Evolutionary conservation across 495 filamentous ascomycete genomes (phyloP), one percentile per base, ranked within the genome.

Genomic region (Tetracladium setigerum): DNA sequence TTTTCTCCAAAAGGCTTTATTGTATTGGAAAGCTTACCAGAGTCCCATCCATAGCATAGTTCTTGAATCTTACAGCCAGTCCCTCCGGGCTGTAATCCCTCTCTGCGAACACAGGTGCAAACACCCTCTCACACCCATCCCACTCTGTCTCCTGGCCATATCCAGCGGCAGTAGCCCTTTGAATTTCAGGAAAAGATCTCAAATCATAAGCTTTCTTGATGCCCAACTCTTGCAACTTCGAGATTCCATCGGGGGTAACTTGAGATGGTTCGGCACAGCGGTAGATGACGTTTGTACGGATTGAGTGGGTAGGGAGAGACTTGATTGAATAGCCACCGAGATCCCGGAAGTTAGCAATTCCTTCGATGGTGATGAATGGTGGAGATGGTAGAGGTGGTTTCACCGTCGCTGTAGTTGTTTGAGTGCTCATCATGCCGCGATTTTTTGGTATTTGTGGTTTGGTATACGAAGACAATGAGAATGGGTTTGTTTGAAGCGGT

Each of bases 141-240:
- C 68, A 73, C 38, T 72, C 68, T 18, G 66, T 57, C 4, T 62
- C 52, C 22, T 46, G 48, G 1, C 54, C 58, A 40, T 63, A n/a
- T 33, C 53, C 43, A 19, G 56, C 39, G 38, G 51, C 52, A 27
- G 65, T 2, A 56, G 60, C 30, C 12, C 57, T 59, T 46, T 73
- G 63, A 16, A 74, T 64, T 51, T 83, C 74, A 18, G 62, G 51
- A 2, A 63, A 53, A 2, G 80, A 81, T 31, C 86, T 78, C 7
- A 88, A 65, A 59, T 89, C 82, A 51, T 77, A 86, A 33, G 87
- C 71, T 27, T 72, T 69, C 13, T 66, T 72, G 52, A 88, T 76
- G 5, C 73, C 70, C 9, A 87, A 62, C 5, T 18, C 50, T 58
- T 54, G 62, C 33, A 89, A 65, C 12, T 64, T 62, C 3, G 53